A percentile compares a stretch with the other conserved stretches of the same genome.
These are phyloP conservation scores for Tinospora cordifolia DNA, from an alignment of 164 flowering plant genomes.

Conservation along the genomic window DNA sequence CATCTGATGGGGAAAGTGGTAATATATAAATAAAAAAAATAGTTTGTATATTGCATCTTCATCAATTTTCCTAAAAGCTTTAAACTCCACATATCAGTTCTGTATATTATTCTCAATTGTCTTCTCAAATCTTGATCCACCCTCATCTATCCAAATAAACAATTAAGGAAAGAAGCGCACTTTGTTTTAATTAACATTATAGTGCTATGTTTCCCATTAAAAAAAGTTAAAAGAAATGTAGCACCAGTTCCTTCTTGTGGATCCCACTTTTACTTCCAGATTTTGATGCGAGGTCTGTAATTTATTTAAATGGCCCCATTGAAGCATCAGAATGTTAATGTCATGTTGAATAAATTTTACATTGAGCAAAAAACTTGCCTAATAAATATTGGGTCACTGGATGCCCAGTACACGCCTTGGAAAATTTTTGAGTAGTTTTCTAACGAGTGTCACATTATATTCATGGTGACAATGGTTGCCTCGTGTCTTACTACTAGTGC, in stretches of 20 bases:
- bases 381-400: no score
- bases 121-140: background rate
- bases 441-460: no score
- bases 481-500: no score
- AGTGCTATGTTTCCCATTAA: background rate
- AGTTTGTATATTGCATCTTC: slow-evolving; percentile 7
- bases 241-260: background rate
- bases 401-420: no score
- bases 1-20: slow-evolving; percentile 84
- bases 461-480: no score
- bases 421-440: no score
- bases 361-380: no score
- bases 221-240: background rate
- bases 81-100: slow-evolving; percentile 2
- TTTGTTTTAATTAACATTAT: background rate
- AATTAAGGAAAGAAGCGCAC: background rate
- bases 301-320: no score
- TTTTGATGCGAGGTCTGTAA: background rate
- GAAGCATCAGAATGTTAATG: no score
- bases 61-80: background rate
- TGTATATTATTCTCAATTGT: slow-evolving; percentile 1
- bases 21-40: slow-evolving; percentile 9
- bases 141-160: background rate
- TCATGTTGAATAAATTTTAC: no score
- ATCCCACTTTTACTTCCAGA: background rate